These are phyloP conservation scores for Epichloe glyceriae DNA, from an alignment of 2,329 filamentous ascomycete genomes.

Conservation along the genomic window DNA sequence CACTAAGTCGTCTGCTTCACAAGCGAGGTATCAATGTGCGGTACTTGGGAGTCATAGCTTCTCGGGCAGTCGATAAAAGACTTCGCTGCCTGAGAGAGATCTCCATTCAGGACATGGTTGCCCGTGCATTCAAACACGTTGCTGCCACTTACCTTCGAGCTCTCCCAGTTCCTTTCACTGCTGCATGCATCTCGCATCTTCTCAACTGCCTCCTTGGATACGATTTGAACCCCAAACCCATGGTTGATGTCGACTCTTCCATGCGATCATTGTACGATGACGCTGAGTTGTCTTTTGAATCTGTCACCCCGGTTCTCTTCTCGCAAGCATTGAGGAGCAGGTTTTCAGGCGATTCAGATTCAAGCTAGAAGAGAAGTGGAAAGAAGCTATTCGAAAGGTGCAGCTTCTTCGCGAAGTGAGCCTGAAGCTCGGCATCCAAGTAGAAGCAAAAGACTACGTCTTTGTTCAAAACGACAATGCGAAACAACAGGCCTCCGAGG, in stretches of 20 bases:
- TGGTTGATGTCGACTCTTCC: constrained; percentile 61
- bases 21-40: constrained; percentile 95
- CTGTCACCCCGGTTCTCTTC: constrained; percentile 63
- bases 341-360: constrained; percentile 65
- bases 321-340: constrained; percentile 57
- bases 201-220: constrained; percentile 85
- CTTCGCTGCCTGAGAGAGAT: constrained; percentile 67
- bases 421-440: constrained; percentile 79
- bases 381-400: constrained; percentile 52
- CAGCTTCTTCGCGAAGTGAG: constrained; percentile 84
- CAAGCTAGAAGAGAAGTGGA: constrained; percentile 56
- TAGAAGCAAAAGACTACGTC: constrained; percentile 53
- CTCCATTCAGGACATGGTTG: constrained; percentile 80
- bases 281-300: constrained; percentile 68
- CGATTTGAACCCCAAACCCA: constrained; percentile 63
- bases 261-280: constrained; percentile 69
- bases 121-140: constrained; percentile 92
- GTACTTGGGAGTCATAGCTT: constrained; percentile 78
- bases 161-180: constrained; percentile 66
- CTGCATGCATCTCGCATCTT: constrained; percentile 70
- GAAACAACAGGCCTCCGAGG: constrained; percentile 19
- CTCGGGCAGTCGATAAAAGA: constrained; percentile 55
- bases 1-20: constrained; percentile 76
- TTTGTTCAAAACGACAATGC: constrained; percentile 19
- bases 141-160: constrained; percentile 66